Percentiles rank a stretch among this genome's conserved stretches.
phyloP scores from a whole-genome alignment of 2,329 filamentous ascomycete species.

The Hymenoscyphus linearis region DNA sequence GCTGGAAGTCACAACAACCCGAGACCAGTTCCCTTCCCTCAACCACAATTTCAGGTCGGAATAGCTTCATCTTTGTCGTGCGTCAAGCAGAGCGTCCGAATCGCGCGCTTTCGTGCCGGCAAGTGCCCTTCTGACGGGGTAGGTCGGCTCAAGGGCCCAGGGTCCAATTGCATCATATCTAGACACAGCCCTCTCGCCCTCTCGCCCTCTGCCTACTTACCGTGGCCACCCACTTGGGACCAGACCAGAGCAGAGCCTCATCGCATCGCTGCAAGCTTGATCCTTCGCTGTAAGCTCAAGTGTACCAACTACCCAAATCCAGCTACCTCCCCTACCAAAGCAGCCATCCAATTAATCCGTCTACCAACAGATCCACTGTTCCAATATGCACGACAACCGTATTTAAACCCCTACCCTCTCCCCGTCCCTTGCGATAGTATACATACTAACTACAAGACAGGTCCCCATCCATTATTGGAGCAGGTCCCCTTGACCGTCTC shows the following conservation, averaged over 20 bases:
- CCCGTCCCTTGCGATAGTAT: neutral
- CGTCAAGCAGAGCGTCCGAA: neutral
- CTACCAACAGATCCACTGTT: neutral
- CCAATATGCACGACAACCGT: constrained; percentile 30
- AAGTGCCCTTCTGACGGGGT: neutral
- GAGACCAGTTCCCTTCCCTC: neutral
- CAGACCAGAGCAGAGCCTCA: neutral
- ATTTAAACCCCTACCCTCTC: constrained; percentile 5
- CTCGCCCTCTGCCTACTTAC: neutral
- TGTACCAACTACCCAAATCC: neutral
- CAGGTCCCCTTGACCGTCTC: constrained; percentile 93
- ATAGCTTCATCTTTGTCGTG: neutral
- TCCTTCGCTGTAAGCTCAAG: constrained; percentile 1
- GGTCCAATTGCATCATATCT: constrained; percentile 1
- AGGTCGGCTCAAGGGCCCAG: neutral
- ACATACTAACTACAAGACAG: constrained; percentile 37
- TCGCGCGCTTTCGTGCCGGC: neutral
- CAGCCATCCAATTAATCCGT: neutral
- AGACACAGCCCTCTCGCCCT: constrained; percentile 1
- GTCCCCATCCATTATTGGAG: constrained; percentile 79
- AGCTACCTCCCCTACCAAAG: no score
- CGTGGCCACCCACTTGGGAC: neutral
- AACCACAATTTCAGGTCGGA: neutral
- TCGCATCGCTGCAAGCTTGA: neutral
- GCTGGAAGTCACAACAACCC: neutral